Conservation (phyloP, 495 filamentous ascomycete genomes). For the Cercophora newfieldiana region DNA sequence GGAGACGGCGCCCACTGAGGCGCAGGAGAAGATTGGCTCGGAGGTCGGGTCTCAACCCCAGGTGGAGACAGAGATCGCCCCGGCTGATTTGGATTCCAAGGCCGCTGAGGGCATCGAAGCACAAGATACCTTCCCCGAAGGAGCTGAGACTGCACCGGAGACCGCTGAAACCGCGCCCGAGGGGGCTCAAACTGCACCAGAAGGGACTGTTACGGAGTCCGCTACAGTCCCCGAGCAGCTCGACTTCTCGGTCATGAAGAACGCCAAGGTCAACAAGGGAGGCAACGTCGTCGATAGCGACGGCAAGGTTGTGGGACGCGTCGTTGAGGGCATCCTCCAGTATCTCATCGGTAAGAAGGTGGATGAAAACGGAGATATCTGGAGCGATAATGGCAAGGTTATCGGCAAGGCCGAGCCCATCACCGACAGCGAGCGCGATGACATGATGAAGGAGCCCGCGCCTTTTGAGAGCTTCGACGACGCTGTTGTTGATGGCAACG, state of each 20-base stretch:
- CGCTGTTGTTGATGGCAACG: slow-evolving; percentile 66
- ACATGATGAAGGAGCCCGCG: slow-evolving; percentile 57
- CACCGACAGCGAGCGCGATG: slow-evolving; percentile 68
- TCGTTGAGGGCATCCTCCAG: slow-evolving; percentile 67
- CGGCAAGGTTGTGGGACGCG: slow-evolving; percentile 68
- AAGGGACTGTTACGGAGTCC: neutral
- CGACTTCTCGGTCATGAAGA: slow-evolving; percentile 66
- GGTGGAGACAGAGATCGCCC: neutral
- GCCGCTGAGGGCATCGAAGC: slow-evolving; percentile 10
- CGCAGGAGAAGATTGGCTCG: neutral
- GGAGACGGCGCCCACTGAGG: neutral
- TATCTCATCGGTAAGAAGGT: slow-evolving; percentile 68
- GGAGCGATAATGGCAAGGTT: slow-evolving; percentile 69
- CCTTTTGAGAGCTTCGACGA: slow-evolving; percentile 76
- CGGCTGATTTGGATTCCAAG: slow-evolving; percentile 4
- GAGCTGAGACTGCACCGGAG: neutral
- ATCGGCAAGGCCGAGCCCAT: slow-evolving; percentile 75
- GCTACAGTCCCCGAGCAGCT: slow-evolving; percentile 30
- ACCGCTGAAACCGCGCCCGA: neutral
- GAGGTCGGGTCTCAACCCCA: slow-evolving; percentile 1
- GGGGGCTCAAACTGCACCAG: slow-evolving; percentile 2
- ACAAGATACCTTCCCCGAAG: slow-evolving; percentile 8
- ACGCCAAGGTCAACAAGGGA: slow-evolving; percentile 72
- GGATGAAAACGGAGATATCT: slow-evolving; percentile 73
- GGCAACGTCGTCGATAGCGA: slow-evolving; percentile 73